phyloP scores from a whole-genome alignment of 352 stramenopile species.

The Pythium apleroticum region DNA sequence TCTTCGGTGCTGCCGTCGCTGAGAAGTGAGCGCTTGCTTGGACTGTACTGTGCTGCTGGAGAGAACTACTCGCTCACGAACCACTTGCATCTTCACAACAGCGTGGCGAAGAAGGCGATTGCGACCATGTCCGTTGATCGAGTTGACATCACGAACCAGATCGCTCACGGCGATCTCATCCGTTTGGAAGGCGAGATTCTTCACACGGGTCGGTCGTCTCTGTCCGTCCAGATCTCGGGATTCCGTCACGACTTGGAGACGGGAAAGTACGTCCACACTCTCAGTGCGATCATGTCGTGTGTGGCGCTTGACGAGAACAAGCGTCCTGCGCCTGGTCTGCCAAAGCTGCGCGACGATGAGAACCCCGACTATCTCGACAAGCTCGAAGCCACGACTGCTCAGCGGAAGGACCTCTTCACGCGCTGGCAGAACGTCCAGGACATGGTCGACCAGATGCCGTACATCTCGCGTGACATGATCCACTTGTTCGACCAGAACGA shows the following conservation, averaged over 20 bases:
- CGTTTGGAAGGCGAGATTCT: conserved; percentile 66
- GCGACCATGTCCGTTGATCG: conserved; percentile 69
- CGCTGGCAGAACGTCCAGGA: conserved; percentile 68
- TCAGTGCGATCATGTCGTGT: conserved; percentile 73
- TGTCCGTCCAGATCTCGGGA: conserved; percentile 61
- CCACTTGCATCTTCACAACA: neutral
- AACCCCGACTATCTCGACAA: conserved; percentile 49
- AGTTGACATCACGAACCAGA: conserved; percentile 65
- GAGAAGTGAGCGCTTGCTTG: conserved; percentile 45
- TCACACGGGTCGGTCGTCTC: conserved; percentile 53
- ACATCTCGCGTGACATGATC: conserved; percentile 64
- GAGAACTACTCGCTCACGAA: neutral
- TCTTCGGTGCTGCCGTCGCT: conserved; percentile 61
- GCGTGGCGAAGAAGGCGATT: conserved; percentile 54
- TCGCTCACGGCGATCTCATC: conserved; percentile 62
- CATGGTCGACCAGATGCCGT: conserved; percentile 59
- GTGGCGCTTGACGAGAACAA: conserved; percentile 69
- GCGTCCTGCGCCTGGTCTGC: conserved; percentile 50
- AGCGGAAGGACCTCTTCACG: conserved; percentile 61
- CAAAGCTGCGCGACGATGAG: conserved; percentile 40
- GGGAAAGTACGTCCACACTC: conserved; percentile 62
- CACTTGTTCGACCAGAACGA: conserved; percentile 39
- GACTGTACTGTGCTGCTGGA: neutral
- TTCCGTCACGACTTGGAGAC: conserved; percentile 70
- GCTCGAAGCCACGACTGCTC: conserved; percentile 51